These are phyloP conservation scores for Cenococcum geophilum DNA, from an alignment of 495 filamentous ascomycete species.

Conservation along the genomic window DNA sequence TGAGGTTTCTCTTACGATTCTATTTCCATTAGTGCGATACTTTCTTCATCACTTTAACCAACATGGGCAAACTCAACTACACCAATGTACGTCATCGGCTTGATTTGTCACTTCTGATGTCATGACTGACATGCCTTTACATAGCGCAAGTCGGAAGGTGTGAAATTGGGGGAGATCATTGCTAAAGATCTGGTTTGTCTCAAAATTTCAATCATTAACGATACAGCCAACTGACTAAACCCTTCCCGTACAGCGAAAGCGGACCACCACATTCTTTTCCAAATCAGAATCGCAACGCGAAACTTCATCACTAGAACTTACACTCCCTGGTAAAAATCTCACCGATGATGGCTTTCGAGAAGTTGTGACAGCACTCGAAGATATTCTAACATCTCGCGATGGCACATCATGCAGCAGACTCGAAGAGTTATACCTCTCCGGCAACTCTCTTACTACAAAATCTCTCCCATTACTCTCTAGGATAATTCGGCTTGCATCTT, in stretches of 20 bases:
- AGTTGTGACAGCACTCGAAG: constrained; percentile 40
- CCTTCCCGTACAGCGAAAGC: constrained; percentile 11
- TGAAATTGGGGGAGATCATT: constrained; percentile 43
- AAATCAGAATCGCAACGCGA: constrained; percentile 38
- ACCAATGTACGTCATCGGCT: constrained; percentile 3
- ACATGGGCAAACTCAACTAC: constrained; percentile 7
- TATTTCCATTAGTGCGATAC: not conserved
- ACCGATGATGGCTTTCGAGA: constrained; percentile 43
- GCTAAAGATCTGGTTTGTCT: constrained; percentile 42
- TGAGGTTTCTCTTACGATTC: not conserved
- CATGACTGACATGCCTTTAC: not conserved
- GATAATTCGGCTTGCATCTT: constrained; percentile 38
- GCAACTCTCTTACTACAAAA: constrained; percentile 40
- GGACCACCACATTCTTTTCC: constrained; percentile 16
- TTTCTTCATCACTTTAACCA: not conserved
- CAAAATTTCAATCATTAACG: constrained; percentile 8
- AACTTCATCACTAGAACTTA: constrained; percentile 44
- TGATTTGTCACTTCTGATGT: not conserved
- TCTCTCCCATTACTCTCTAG: constrained; percentile 40
- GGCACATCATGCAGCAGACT: constrained; percentile 38
- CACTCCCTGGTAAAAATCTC: constrained; percentile 42
- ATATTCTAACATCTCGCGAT: constrained; percentile 36
- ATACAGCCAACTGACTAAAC: constrained; percentile 18
- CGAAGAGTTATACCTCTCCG: constrained; percentile 44
- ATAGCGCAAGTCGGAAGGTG: constrained; percentile 44